phyloP scores from a whole-genome alignment of 352 stramenopile species.

The Pythium diclinum region DNA sequence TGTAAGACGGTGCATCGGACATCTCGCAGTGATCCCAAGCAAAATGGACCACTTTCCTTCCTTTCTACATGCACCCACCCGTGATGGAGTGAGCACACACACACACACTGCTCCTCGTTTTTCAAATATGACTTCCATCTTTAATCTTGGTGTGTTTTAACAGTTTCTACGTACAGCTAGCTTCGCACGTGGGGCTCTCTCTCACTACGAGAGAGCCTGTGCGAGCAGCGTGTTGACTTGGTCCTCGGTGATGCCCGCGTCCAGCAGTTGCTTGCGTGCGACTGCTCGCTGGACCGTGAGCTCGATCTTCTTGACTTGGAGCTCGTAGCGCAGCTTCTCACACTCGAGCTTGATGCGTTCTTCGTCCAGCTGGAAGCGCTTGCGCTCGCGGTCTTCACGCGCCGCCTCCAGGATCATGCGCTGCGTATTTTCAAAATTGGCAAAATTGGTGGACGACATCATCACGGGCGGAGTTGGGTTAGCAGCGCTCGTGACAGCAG shows the following conservation, averaged over 20 bases:
- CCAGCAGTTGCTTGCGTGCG: conserved; percentile 48
- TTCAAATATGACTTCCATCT: conserved; percentile 9
- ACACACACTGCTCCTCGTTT: not conserved
- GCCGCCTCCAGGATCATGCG: conserved; percentile 46
- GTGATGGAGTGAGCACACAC: not conserved
- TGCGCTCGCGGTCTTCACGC: conserved; percentile 60
- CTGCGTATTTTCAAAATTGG: conserved; percentile 46
- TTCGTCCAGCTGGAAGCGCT: conserved; percentile 59
- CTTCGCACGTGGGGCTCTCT: not conserved
- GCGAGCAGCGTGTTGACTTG: conserved; percentile 37
- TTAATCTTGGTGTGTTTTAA: conserved; percentile 4
- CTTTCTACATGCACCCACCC: not conserved
- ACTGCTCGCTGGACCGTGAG: conserved; percentile 51
- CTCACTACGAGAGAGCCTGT: conserved; percentile 6
- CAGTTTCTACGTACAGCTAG: conserved; percentile 1
- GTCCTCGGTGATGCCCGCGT: conserved; percentile 37
- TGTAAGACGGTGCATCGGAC: conserved; percentile 15
- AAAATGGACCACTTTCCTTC: not conserved
- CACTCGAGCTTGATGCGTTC: conserved; percentile 59
- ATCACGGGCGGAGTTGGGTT: conserved; percentile 13
- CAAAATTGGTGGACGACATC: conserved; percentile 30
- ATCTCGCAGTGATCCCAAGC: not conserved
- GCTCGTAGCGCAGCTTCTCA: conserved; percentile 57
- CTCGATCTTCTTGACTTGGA: conserved; percentile 49
- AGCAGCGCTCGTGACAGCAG: not conserved